A percentile compares a stretch with the other conserved stretches of the same genome.
phyloP scores from a whole-genome alignment of 2,329 filamentous ascomycete species.

The Aspergillus costaricaensis region DNA sequence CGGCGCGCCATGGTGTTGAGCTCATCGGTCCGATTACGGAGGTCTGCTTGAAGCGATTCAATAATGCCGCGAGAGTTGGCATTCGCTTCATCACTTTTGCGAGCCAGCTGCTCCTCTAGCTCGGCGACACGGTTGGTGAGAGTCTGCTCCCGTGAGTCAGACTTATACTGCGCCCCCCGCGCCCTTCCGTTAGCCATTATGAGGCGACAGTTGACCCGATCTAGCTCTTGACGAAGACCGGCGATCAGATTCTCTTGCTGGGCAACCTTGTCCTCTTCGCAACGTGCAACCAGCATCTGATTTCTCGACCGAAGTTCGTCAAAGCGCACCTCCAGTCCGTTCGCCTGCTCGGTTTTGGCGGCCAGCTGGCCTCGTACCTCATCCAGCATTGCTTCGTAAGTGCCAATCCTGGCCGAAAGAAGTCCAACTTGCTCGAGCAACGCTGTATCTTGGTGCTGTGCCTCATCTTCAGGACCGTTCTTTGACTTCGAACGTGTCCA shows the following conservation, averaged over 20 bases:
- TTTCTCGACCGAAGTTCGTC: neutral
- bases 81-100: conserved; percentile 1
- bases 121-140: conserved; percentile 8
- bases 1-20: conserved; percentile 4
- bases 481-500: too few relatives aligned
- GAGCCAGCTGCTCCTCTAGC: conserved; percentile 15
- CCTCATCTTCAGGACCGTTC: too few relatives aligned
- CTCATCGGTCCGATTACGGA: conserved; percentile 6
- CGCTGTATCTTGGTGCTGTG: too few relatives aligned
- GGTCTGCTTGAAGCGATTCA: conserved; percentile 12
- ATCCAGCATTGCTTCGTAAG: too few relatives aligned
- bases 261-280: neutral
- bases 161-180: conserved; percentile 3
- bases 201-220: conserved; percentile 4
- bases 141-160: neutral
- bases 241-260: neutral
- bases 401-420: too few relatives aligned
- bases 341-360: neutral
- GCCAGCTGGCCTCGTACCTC: too few relatives aligned
- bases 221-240: conserved; percentile 9
- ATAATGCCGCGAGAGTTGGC: conserved; percentile 4
- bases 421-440: too few relatives aligned
- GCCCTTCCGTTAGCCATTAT: neutral
- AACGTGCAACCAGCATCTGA: neutral
- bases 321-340: neutral